These are phyloP conservation scores for Kregervanrija pseudodelftensis DNA, from an alignment of 805 yeast genomes.

Conservation along the genomic window DNA sequence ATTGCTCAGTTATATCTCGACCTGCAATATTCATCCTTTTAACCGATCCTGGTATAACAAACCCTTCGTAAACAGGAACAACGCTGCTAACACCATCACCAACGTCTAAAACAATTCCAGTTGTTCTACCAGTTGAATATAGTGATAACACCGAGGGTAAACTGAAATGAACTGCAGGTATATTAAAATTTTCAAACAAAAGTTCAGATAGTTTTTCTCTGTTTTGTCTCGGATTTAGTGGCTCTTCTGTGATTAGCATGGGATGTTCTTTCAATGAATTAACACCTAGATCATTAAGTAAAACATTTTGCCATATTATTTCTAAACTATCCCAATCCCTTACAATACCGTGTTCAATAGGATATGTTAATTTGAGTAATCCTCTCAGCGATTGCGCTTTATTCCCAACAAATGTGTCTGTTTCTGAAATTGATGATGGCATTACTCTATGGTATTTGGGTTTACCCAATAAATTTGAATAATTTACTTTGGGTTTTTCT, in stretches of 20 bases:
- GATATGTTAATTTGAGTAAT: slow-evolving; percentile 60
- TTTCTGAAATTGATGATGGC: slow-evolving; percentile 54
- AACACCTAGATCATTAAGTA: slow-evolving; percentile 42
- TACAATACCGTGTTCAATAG: slow-evolving; percentile 74
- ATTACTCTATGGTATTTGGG: slow-evolving; percentile 71
- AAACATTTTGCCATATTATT: slow-evolving; percentile 64
- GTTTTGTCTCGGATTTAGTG: slow-evolving; percentile 62
- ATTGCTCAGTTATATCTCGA: slow-evolving; percentile 70
- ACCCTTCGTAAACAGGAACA: slow-evolving; percentile 89
- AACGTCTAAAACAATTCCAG: slow-evolving; percentile 83
- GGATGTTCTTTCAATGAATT: slow-evolving; percentile 73
- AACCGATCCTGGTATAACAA: slow-evolving; percentile 64
- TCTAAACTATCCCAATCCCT: slow-evolving; percentile 86
- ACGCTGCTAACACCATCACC: slow-evolving; percentile 90
- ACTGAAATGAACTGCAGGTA: slow-evolving; percentile 68
- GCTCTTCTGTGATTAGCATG: slow-evolving; percentile 80
- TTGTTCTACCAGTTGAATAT: slow-evolving; percentile 85
- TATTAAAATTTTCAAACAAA: slow-evolving; percentile 63
- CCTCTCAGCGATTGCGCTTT: slow-evolving; percentile 75
- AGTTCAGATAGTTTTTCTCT: slow-evolving; percentile 57
- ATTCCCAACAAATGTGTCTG: slow-evolving; percentile 65
- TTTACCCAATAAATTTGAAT: slow-evolving; percentile 64
- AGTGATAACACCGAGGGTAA: slow-evolving; percentile 76
- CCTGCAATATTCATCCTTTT: slow-evolving; percentile 80
- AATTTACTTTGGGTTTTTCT: slow-evolving; percentile 62